phyloP scores from a whole-genome alignment of 805 yeast genomes.

The Wickerhamiella azymoides region DNA sequence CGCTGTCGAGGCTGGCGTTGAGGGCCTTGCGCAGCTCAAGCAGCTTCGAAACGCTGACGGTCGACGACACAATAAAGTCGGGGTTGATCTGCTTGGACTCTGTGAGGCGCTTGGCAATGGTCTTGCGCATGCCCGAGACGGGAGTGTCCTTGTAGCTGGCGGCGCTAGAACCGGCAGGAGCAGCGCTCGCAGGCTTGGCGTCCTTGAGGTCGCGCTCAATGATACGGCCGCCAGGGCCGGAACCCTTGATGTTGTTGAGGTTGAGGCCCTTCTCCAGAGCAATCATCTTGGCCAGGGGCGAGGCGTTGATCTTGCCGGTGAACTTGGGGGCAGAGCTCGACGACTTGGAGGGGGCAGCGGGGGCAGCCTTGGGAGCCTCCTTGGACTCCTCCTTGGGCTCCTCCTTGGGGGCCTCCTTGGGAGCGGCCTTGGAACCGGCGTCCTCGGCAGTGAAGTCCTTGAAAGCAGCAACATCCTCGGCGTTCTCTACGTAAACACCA shows the following conservation, averaged over 20 bases:
- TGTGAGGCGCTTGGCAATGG: constrained; percentile 77
- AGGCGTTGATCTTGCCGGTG: constrained; percentile 70
- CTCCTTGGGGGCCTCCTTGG: constrained; percentile 19
- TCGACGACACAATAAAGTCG: constrained; percentile 80
- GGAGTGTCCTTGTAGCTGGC: constrained; percentile 70
- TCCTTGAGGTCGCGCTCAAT: constrained; percentile 79
- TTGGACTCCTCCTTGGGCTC: constrained; percentile 10
- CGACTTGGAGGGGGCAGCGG: constrained; percentile 81
- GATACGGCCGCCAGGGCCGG: constrained; percentile 94
- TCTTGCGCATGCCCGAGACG: constrained; percentile 81
- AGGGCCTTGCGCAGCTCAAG: constrained; percentile 83
- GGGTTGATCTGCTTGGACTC: constrained; percentile 81
- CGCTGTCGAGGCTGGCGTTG: constrained; percentile 62
- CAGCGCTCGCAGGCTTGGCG: constrained; percentile 34
- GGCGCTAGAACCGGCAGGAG: constrained; percentile 34
- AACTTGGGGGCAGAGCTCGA: too few species aligned
- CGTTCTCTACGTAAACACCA: constrained; percentile 89
- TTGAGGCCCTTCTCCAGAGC: constrained; percentile 89
- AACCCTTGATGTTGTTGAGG: constrained; percentile 69
- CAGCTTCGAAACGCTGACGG: constrained; percentile 74
- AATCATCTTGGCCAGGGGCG: constrained; percentile 86
- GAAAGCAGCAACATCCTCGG: constrained; percentile 74
- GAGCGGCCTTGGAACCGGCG: constrained; percentile 36
- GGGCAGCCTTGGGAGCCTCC: constrained; percentile 33
- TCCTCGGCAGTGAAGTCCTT: constrained; percentile 72